These are phyloP conservation scores for Polysphondylium violaceum DNA, from an alignment of 78 protist genomes.

Conservation along the genomic window DNA sequence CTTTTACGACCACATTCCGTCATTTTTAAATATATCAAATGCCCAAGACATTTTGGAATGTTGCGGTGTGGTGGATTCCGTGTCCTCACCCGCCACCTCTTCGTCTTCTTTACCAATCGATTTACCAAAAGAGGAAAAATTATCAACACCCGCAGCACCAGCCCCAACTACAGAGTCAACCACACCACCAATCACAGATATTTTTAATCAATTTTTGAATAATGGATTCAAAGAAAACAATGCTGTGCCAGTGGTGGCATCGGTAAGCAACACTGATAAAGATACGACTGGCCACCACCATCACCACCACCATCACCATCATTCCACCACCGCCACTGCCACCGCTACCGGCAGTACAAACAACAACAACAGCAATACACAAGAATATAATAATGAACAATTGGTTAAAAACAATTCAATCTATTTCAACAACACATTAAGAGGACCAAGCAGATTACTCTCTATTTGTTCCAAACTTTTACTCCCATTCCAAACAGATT, in stretches of 20 bases:
- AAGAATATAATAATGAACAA: slow-evolving; percentile 18
- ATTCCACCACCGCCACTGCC: background rate
- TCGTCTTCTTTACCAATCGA: background rate
- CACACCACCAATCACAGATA: background rate
- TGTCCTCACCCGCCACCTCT: background rate
- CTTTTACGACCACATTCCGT: slow-evolving; percentile 25
- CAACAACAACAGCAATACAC: background rate
- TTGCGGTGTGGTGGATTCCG: background rate
- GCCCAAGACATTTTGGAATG: background rate
- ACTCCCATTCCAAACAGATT: background rate
- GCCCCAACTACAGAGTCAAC: background rate
- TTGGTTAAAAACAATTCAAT: slow-evolving; percentile 17
- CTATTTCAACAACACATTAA: slow-evolving; percentile 10
- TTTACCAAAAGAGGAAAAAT: too few relatives aligned
- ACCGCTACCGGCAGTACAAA: background rate
- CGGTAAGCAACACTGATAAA: background rate
- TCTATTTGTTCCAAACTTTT: slow-evolving; percentile 47
- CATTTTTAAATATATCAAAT: slow-evolving; percentile 15
- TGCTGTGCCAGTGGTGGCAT: background rate
- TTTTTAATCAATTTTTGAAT: slow-evolving; percentile 24
- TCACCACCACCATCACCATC: background rate
- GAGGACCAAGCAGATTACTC: slow-evolving; percentile 42
- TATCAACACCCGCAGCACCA: too few relatives aligned
- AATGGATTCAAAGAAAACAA: background rate
- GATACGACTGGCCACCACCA: background rate